These are phyloP conservation scores for Mentha longifolia DNA, from an alignment of 257 asterid genomes.

Conservation along the genomic window DNA sequence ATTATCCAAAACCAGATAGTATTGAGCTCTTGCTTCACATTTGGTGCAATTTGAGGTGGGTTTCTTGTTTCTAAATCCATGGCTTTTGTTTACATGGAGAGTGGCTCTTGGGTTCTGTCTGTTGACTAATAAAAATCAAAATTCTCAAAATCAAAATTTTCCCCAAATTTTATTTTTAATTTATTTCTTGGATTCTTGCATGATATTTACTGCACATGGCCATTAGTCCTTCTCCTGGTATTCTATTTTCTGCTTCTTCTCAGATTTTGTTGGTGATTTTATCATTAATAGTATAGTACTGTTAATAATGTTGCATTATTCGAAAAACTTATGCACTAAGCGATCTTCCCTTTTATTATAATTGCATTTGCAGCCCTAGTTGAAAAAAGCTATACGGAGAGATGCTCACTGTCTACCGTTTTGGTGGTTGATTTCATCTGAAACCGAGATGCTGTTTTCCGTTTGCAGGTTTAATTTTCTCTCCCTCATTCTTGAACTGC, in stretches of 20 bases:
- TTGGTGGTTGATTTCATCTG: conserved; percentile 62
- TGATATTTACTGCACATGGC: conserved; percentile 41
- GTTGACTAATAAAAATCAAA: conserved; percentile 27
- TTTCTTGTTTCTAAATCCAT: conserved; percentile 44
- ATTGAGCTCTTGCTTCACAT: conserved; percentile 23
- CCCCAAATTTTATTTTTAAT: not conserved
- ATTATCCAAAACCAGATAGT: conserved; percentile 3
- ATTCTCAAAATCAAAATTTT: not conserved
- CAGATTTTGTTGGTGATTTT: conserved; percentile 52
- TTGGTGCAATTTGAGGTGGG: conserved; percentile 34
- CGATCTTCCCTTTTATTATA: conserved; percentile 32
- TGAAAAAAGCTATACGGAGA: conserved; percentile 41
- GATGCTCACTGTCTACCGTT: conserved; percentile 84
- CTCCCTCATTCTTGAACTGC: conserved; percentile 32
- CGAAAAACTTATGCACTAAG: conserved; percentile 31
- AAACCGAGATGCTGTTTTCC: conserved; percentile 82
- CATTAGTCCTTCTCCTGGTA: conserved; percentile 30
- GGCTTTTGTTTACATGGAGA: conserved; percentile 62
- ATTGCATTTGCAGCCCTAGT: conserved; percentile 36
- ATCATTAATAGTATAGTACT: conserved; percentile 22
- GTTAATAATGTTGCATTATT: conserved; percentile 13
- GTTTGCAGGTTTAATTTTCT: conserved; percentile 62
- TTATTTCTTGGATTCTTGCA: conserved; percentile 28
- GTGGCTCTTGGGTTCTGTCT: conserved; percentile 75
- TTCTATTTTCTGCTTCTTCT: conserved; percentile 32